Percentiles rank a stretch among this genome's conserved stretches.
These are phyloP conservation scores for Heliamphora pulchella DNA, from an alignment of 179 eudicot species.

Conservation along the genomic window DNA sequence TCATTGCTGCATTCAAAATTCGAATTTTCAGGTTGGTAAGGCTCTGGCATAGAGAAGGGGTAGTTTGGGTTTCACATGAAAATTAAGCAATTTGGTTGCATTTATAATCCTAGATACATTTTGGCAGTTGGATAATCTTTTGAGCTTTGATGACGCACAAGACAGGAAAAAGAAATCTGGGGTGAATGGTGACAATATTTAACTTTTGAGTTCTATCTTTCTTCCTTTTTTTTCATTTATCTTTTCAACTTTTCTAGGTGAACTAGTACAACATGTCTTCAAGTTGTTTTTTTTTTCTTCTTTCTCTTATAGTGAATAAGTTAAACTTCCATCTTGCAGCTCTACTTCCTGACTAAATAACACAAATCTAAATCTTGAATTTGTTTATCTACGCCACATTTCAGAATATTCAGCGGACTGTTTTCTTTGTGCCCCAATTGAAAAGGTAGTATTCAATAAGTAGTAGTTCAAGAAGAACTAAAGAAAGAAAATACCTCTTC, in stretches of 20 bases:
- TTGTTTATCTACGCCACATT: not conserved
- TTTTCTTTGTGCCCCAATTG: not conserved
- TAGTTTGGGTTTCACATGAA: not conserved
- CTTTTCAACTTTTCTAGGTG: too few relatives aligned
- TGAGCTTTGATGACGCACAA: too few relatives aligned
- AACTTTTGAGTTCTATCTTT: too few relatives aligned
- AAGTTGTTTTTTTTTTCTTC: not conserved
- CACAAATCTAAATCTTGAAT: not conserved
- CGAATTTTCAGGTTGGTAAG: not conserved
- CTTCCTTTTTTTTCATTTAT: too few relatives aligned
- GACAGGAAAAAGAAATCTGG: too few relatives aligned
- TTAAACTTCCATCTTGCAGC: not conserved
- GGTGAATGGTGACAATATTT: too few relatives aligned
- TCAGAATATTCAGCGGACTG: not conserved
- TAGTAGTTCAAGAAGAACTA: not conserved
- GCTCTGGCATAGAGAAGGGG: too few relatives aligned
- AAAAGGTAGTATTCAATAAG: not conserved
- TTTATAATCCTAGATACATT: not conserved
- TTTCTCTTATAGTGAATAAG: not conserved
- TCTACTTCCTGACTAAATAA: not conserved
- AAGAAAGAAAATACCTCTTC: not conserved
- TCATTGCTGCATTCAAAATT: slow-evolving; percentile 27
- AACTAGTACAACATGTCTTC: too few relatives aligned
- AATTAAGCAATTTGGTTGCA: not conserved
- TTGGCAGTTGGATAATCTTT: not conserved